Percentiles rank a stretch among this genome's conserved stretches.
Conservation (phyloP, 352 stramenopile species). For the Globisporangium takayamanum region DNA sequence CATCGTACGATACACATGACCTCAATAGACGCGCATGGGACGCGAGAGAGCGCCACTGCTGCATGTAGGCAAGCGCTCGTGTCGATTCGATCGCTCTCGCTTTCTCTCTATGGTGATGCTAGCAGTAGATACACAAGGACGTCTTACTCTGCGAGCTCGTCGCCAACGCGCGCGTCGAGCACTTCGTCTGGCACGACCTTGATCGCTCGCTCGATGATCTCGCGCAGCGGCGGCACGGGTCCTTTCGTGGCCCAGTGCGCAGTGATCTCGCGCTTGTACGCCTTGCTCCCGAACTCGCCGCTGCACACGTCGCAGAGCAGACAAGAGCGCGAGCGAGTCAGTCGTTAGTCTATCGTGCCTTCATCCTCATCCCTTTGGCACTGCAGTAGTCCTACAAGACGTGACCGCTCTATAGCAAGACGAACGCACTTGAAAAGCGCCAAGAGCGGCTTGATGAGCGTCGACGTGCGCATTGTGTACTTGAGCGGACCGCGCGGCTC, state of each 20-base stretch:
- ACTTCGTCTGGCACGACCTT: conserved; percentile 63
- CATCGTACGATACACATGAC: no score
- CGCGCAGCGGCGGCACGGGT: conserved; percentile 51
- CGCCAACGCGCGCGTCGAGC: conserved; percentile 59
- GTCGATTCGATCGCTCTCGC: conserved; percentile 1
- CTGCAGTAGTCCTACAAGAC: not conserved
- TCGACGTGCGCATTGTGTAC: conserved; percentile 77
- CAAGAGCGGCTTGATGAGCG: conserved; percentile 74
- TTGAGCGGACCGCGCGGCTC: conserved; percentile 32
- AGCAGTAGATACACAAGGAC: conserved; percentile 3
- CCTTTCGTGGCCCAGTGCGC: conserved; percentile 61
- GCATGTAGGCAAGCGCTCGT: not conserved
- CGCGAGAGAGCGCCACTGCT: not conserved
- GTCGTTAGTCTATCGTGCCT: not conserved
- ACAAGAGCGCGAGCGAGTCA: not conserved
- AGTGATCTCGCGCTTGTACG: conserved; percentile 75
- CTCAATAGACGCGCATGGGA: no score
- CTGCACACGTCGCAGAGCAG: conserved; percentile 19
- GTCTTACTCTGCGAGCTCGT: conserved; percentile 26
- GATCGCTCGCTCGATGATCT: conserved; percentile 70
- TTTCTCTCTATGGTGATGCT: conserved; percentile 6
- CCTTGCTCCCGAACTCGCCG: conserved; percentile 69
- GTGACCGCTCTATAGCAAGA: no score
- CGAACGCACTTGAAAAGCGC: conserved; percentile 64
- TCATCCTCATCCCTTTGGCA: not conserved